Base-by-base conservation (phyloP, 1,139 yeast genomes). In the Diutina sp. region DNA sequence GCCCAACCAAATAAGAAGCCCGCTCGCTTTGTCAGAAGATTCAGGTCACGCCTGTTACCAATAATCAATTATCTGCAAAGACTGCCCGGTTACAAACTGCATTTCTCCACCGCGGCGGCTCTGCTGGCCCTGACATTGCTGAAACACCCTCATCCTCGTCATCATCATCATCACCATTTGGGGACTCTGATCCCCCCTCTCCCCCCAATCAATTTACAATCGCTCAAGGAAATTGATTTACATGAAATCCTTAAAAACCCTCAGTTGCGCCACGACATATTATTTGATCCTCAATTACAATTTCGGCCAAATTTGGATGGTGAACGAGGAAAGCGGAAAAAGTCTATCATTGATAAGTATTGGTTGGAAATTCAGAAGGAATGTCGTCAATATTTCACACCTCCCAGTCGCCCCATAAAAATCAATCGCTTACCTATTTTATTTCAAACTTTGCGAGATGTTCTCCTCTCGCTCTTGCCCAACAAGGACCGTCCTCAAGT, bases 231-330 rank as follows among this genome's bases (percentile, higher is more conserved):
- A 68, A 88, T 91, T 59, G 97, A 91, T 66, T 72, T 91, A 57
- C 89, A 87, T 60, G 97, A 90, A 66, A 90, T 93, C 58, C 77
- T 91, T 64, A 88, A 88, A 67, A 91, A 91, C 69, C 97, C 97
- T 8, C 97, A 90, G 69, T 76, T 91, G 58, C 81, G 98, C 61
- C 98, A 91, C 68, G 98, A 91, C 67, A 89, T 91, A 58, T 78
- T 90, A 32, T 91, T 91, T 67, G 97, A 91, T 71, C 96, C 97
- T 18, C 90, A 88, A 66, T 77, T 91, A 59, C 97, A 90, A 73
- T 90, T 90, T 69, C 79, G 97, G 63, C 97, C 97, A 50, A 88
- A 91, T 67, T 73, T 90, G 63, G 96, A 90, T 69, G 96, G 97
- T 56, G 96, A 89, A 69, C 75, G 96, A 57, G 97, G 96, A 46